These are phyloP conservation scores for Dovyalis caffra DNA, from an alignment of 345 rosid genomes.

Conservation along the genomic window DNA sequence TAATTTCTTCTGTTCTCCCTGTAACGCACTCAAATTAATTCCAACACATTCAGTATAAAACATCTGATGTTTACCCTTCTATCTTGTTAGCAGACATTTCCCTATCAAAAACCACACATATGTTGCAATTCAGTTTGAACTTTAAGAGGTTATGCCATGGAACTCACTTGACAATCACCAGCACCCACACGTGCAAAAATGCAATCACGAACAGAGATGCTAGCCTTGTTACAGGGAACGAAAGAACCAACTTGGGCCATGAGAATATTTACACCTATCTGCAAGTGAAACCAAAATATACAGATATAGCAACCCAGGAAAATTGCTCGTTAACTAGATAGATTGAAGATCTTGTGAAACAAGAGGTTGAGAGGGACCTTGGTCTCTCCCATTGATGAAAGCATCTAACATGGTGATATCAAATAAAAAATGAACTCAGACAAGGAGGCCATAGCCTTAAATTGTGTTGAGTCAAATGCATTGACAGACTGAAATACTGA, in stretches of 20 bases:
- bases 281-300: slow-evolving; percentile 23
- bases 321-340: not conserved
- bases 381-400: not conserved
- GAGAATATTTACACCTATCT: slow-evolving; percentile 90
- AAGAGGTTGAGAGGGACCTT: not conserved
- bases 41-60: not conserved
- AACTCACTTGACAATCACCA: slow-evolving; percentile 98
- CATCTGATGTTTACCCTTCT: not conserved
- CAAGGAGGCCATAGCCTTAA: not conserved
- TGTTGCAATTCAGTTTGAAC: not conserved
- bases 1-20: not conserved
- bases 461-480: not conserved
- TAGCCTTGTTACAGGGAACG: slow-evolving; percentile 93
- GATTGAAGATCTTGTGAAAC: not conserved
- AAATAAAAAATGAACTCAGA: no score
- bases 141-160: slow-evolving; percentile 8
- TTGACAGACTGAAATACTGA: not conserved
- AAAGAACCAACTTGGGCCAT: slow-evolving; percentile 99
- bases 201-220: slow-evolving; percentile 87
- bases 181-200: slow-evolving; percentile 99
- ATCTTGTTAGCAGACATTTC: not conserved
- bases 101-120: not conserved
- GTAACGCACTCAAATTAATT: not conserved
- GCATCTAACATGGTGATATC: no score
- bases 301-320: not conserved